Conservation (phyloP, 2,329 filamentous ascomycete species). For the Pestalotiopsis sp. region DNA sequence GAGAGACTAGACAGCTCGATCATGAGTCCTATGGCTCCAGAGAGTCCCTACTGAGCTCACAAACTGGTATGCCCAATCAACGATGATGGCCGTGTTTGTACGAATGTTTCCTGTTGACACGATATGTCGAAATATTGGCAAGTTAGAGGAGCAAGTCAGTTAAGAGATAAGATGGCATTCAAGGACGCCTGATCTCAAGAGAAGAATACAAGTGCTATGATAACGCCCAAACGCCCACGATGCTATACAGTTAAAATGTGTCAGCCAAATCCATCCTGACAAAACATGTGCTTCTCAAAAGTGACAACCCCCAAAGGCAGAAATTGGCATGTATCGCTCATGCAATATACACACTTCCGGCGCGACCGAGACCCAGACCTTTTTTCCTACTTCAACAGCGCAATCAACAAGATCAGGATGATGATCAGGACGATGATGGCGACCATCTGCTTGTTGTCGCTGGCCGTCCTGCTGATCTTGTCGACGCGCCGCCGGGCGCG, state of each 20-base stretch:
- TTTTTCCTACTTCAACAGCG: conserved; percentile 66
- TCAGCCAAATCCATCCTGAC: not conserved
- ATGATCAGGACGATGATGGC: conserved; percentile 81
- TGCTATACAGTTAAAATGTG: not conserved
- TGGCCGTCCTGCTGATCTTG: conserved; percentile 70
- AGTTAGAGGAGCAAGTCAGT: not conserved
- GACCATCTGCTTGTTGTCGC: conserved; percentile 85
- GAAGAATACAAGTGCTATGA: not conserved
- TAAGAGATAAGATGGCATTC: not conserved
- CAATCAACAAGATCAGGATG: conserved; percentile 78
- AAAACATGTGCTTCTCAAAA: not conserved
- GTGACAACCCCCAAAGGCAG: not conserved
- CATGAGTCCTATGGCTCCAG: no score
- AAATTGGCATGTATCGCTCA: not conserved
- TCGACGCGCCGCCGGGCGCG: conserved; percentile 73
- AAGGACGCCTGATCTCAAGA: not conserved
- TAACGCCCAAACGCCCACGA: conserved; percentile 7
- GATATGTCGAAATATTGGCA: not conserved
- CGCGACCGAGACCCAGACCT: not conserved
- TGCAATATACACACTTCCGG: not conserved
- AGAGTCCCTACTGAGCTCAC: no score
- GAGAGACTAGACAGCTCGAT: no score
- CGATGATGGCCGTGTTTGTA: no score
- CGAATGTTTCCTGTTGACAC: not conserved
- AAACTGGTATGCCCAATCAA: no score